Conservation (phyloP, 1,284 basidiomycete genomes). For the Marasmius tenuissimus region DNA sequence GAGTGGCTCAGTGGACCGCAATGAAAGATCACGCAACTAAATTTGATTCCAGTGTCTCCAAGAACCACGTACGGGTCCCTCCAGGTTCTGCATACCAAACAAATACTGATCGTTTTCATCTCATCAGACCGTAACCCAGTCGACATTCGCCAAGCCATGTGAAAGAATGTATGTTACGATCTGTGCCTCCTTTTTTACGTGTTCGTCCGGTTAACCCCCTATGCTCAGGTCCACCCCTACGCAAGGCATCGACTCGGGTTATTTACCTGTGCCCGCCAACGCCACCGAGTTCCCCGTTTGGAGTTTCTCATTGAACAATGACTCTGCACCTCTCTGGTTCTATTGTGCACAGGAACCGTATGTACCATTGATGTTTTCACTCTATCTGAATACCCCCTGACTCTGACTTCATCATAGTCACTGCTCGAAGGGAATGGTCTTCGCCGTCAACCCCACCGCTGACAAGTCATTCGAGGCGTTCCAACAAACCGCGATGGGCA, state of each 20-base stretch:
- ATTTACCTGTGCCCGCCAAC: slow-evolving; percentile 16
- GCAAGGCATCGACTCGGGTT: slow-evolving; percentile 22
- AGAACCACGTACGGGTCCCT: slow-evolving; percentile 14
- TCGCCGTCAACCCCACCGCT: slow-evolving; percentile 18
- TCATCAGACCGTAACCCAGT: slow-evolving; percentile 22
- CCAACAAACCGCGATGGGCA: slow-evolving; percentile 9
- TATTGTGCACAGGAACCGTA: slow-evolving; percentile 22
- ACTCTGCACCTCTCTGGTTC: slow-evolving; percentile 24
- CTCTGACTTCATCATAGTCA: slow-evolving; percentile 5
- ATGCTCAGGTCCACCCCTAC: slow-evolving; percentile 15
- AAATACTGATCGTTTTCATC: neutral
- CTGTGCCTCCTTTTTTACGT: neutral
- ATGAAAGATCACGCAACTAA: neutral
- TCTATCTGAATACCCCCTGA: neutral
- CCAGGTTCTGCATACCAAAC: neutral
- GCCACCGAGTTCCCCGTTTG: slow-evolving; percentile 19
- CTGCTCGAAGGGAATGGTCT: slow-evolving; percentile 17
- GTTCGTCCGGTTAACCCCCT: neutral
- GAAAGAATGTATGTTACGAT: slow-evolving; percentile 4
- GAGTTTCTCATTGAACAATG: slow-evolving; percentile 23
- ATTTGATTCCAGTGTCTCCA: slow-evolving; percentile 4
- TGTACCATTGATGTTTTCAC: neutral
- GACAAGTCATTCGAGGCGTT: slow-evolving; percentile 14
- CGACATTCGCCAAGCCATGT: slow-evolving; percentile 22
- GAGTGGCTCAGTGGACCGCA: neutral